Evolutionary conservation across 1,284 basidiomycete species (phyloP).

Genomic region (Vanrija humicola): DNA sequence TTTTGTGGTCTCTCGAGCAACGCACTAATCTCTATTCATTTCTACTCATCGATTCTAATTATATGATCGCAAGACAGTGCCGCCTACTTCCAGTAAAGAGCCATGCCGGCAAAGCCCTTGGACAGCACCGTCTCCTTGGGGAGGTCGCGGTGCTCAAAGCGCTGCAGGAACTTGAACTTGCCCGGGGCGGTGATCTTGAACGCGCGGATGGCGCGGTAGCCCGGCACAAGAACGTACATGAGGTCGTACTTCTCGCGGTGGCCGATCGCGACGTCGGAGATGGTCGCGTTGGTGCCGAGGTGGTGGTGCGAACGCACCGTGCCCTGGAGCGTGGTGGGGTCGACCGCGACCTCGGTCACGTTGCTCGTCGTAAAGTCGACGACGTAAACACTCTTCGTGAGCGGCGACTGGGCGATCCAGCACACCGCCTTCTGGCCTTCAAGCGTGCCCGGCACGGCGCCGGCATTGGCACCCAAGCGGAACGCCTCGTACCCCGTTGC

Average conservation of each 20-base stretch:
- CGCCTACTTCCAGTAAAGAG: too few species aligned
- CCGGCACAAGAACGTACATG: slow-evolving; percentile 6
- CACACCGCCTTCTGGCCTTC: neutral
- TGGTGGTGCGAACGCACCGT: neutral
- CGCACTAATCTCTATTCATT: too few species aligned
- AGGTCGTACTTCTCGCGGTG: neutral
- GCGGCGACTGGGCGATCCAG: slow-evolving; percentile 8
- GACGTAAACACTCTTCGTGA: slow-evolving; percentile 2
- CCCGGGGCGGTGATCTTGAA: slow-evolving; percentile 6
- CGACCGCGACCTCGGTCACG: slow-evolving; percentile 10
- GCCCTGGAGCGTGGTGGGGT: slow-evolving; percentile 4
- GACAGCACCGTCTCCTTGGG: neutral
- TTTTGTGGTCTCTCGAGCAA: too few species aligned
- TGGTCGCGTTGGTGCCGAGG: slow-evolving; percentile 3
- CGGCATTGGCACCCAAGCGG: too few species aligned
- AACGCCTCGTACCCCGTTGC: too few species aligned
- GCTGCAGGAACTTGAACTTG: slow-evolving; percentile 3
- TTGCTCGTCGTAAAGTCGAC: slow-evolving; percentile 4
- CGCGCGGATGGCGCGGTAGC: slow-evolving; percentile 1
- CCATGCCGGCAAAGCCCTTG: neutral
- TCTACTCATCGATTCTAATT: too few species aligned
- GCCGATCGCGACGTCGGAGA: slow-evolving; percentile 4
- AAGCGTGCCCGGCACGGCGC: neutral
- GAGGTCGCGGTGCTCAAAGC: neutral
- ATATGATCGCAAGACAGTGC: too few species aligned